Base-by-base conservation (phyloP, 345 rosid genomes). In the Populus alba region DNA sequence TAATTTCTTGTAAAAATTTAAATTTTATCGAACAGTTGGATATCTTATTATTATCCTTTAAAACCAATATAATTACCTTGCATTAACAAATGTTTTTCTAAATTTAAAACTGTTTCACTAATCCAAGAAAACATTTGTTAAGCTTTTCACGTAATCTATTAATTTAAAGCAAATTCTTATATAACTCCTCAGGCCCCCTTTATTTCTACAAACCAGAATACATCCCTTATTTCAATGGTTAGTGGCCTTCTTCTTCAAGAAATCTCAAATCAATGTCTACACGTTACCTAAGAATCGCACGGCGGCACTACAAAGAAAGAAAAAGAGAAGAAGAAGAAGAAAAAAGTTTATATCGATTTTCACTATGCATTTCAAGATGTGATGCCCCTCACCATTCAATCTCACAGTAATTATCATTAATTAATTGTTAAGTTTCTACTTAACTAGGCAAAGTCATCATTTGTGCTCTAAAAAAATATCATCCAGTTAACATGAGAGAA, bases 21-120 rank as follows among this genome's bases (percentile, higher is more conserved):
- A 33, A 2, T 33, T 3, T 0, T 3, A 33, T 33, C 5, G 3
- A 33, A 33, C 5, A 33, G 0, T 33, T 33, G 0, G 4, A 3
- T 4, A 27, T 33, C 0, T 33, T 33, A 0, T 33, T 33, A 33
- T 33, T 5, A 33, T 5, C 5, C 0, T 33, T 33, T 33, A 3
- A 33, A 33, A 3, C 35, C 35, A 33, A 4, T 33, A 33, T 33
- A 5, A 33, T 33, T 33, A 33, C 35, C 35, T 33, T 3, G 35
- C 5, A 33, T n/a, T n/a, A n/a, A n/a, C 33, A 31, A 3, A 4
- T 31, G 33, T 31, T 31, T 4, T 31, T 31, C 33, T 31, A 31
- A 31, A 31, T 31, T 31, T 31, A 31, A 2, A 31, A 31, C 33
- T 31, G 4, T 31, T 31, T 4, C 33, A 29, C 4, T 31, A 31